Conservation (phyloP, 306 rosid genomes). For the Corylus americana region DNA sequence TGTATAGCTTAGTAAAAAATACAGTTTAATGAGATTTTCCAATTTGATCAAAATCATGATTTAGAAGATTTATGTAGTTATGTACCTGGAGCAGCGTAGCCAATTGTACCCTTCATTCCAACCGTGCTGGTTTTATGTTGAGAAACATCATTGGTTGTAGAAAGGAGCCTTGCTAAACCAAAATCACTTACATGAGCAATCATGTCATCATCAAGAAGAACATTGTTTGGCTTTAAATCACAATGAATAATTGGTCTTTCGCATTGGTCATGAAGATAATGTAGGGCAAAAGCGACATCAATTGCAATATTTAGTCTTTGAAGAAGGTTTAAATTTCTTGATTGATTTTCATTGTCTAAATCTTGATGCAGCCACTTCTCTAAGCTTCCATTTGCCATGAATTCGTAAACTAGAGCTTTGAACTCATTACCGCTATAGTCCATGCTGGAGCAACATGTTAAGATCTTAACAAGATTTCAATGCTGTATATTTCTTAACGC, state of each 20-base stretch:
- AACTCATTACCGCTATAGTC: too few relatives aligned
- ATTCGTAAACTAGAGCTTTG: neutral
- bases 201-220: conserved; percentile 20
- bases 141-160: neutral
- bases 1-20: conserved; percentile 1
- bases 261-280: conserved; percentile 23
- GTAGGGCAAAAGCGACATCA: conserved; percentile 17
- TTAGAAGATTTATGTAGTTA: neutral
- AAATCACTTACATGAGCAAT: conserved; percentile 31
- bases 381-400: conserved; percentile 36
- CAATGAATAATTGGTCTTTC: conserved; percentile 11
- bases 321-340: neutral
- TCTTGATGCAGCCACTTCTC: conserved; percentile 28
- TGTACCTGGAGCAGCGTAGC: conserved; percentile 24
- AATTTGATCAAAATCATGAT: too few relatives aligned
- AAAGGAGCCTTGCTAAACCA: conserved; percentile 29
- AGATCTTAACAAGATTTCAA: too few relatives aligned
- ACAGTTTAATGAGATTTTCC: neutral
- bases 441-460: too few relatives aligned
- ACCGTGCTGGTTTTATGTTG: conserved; percentile 8
- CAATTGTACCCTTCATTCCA: conserved; percentile 24
- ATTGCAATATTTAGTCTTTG: conserved; percentile 27
- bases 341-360: neutral
- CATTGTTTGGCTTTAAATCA: conserved; percentile 25
- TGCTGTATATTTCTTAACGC: too few relatives aligned